Conservation (phyloP, 75 land plant genomes). For the Sequoiadendron giganteum region DNA sequence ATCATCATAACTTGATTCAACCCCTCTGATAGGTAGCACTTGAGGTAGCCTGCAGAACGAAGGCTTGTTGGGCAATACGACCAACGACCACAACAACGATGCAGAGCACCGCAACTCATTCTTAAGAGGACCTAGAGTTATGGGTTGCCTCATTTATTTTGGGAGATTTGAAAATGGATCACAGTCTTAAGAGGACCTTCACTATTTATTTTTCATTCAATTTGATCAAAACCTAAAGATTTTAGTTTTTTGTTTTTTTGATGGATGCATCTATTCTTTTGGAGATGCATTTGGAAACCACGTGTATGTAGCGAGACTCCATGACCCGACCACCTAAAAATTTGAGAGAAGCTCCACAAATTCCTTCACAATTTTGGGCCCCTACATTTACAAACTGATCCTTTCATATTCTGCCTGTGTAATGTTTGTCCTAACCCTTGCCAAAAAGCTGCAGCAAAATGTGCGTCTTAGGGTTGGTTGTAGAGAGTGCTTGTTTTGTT, state of each 20-base stretch:
- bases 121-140: no score
- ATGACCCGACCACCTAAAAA: conserved; percentile 25
- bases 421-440: background rate
- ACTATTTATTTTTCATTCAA: no score
- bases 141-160: no score
- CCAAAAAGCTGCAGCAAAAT: background rate
- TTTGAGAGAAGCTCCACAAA: background rate
- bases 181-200: no score
- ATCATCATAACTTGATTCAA: background rate
- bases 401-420: background rate
- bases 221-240: no score
- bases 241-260: no score
- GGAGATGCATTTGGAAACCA: conserved; percentile 5
- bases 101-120: conserved; percentile 27
- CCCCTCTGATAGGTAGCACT: background rate
- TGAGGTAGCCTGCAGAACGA: conserved; percentile 2
- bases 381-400: conserved; percentile 45
- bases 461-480: background rate
- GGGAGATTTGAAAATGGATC: no score
- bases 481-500: no score
- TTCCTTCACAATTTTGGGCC: conserved; percentile 46
- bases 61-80: background rate
- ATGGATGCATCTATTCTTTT: no score
- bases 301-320: conserved; percentile 54
- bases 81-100: conserved; percentile 17